Percentiles rank a stretch among this genome's conserved stretches.
phyloP scores from a whole-genome alignment of 176 grass and related monocot genomes.

The Metroxylon sagu region DNA sequence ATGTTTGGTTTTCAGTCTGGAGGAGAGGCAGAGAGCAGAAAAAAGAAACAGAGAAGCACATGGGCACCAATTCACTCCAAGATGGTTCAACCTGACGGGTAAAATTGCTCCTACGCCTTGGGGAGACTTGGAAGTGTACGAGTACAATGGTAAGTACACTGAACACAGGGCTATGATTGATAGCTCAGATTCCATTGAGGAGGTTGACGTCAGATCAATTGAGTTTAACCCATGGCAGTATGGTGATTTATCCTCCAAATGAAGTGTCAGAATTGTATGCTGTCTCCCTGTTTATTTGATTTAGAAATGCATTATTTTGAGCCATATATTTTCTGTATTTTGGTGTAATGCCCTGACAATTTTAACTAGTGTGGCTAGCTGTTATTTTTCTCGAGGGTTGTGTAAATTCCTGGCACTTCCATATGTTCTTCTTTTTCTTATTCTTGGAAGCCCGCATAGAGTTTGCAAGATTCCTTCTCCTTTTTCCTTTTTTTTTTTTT shows the following conservation, averaged over 20 bases:
- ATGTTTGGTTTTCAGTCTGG: constrained; percentile 42
- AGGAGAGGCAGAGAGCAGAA: constrained; percentile 82
- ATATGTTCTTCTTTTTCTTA: too few relatives aligned
- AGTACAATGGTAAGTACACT: constrained; percentile 73
- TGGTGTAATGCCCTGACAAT: too few relatives aligned
- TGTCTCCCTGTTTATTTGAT: too few relatives aligned
- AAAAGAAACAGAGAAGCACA: constrained; percentile 66
- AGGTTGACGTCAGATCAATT: constrained; percentile 32
- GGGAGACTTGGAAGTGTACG: constrained; percentile 84
- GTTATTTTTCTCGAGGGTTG: too few relatives aligned
- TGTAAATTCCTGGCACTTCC: too few relatives aligned
- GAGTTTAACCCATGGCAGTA: constrained; percentile 97
- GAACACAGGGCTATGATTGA: constrained; percentile 56
- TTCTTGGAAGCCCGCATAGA: too few relatives aligned
- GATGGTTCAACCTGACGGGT: constrained; percentile 68
- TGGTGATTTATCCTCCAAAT: constrained; percentile 30
- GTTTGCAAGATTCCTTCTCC: too few relatives aligned
- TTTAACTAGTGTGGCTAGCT: too few relatives aligned
- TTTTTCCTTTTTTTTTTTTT: too few relatives aligned
- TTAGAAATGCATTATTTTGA: too few relatives aligned
- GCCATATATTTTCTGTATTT: too few relatives aligned
- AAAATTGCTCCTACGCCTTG: constrained; percentile 61
- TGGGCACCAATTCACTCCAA: constrained; percentile 58
- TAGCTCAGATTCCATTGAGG: constrained; percentile 22
- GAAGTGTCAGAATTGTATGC: neutral